phyloP scores from a whole-genome alignment of 1,284 basidiomycete genomes.

The Retiboletus fuscus region DNA sequence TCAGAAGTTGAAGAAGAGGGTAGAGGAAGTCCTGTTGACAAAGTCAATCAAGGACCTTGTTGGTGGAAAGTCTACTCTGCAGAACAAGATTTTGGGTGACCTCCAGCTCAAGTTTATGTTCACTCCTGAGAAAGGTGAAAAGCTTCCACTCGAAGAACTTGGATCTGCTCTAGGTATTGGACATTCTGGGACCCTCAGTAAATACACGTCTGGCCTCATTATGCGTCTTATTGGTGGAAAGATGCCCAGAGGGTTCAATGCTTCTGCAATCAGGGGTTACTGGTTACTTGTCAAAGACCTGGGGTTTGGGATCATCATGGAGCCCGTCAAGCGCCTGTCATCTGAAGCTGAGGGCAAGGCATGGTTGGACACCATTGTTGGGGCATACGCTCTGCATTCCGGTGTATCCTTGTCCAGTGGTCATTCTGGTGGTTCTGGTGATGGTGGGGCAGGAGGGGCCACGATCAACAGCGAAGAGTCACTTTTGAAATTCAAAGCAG shows the following conservation, averaged over 20 bases:
- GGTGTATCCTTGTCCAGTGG: slow-evolving; percentile 88
- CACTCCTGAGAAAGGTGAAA: slow-evolving; percentile 97
- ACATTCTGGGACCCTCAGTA: slow-evolving; percentile 90
- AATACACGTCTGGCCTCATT: slow-evolving; percentile 93
- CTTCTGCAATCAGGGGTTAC: slow-evolving; percentile 91
- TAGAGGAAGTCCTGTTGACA: slow-evolving; percentile 89
- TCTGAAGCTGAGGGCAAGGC: slow-evolving; percentile 93
- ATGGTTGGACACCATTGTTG: slow-evolving; percentile 91
- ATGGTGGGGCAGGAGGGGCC: slow-evolving; percentile 76
- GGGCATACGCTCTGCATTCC: slow-evolving; percentile 86
- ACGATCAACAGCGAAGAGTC: slow-evolving; percentile 98
- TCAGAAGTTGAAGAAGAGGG: slow-evolving; percentile 97
- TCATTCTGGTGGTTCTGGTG: slow-evolving; percentile 69
- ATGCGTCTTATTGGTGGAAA: slow-evolving; percentile 94
- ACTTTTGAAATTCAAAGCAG: slow-evolving; percentile 94
- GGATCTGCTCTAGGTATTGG: slow-evolving; percentile 87
- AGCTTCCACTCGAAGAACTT: slow-evolving; percentile 94
- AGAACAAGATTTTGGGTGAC: slow-evolving; percentile 96
- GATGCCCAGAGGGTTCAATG: slow-evolving; percentile 99
- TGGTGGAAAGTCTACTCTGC: slow-evolving; percentile 97
- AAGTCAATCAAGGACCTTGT: slow-evolving; percentile 99
- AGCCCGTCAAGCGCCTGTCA: slow-evolving; percentile 93
- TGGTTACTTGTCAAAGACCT: slow-evolving; percentile 87
- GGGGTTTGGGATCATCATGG: slow-evolving; percentile 96
- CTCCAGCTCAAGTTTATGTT: slow-evolving; percentile 90